phyloP scores from a whole-genome alignment of 164 flowering plant genomes.

The Vitis amurensis region DNA sequence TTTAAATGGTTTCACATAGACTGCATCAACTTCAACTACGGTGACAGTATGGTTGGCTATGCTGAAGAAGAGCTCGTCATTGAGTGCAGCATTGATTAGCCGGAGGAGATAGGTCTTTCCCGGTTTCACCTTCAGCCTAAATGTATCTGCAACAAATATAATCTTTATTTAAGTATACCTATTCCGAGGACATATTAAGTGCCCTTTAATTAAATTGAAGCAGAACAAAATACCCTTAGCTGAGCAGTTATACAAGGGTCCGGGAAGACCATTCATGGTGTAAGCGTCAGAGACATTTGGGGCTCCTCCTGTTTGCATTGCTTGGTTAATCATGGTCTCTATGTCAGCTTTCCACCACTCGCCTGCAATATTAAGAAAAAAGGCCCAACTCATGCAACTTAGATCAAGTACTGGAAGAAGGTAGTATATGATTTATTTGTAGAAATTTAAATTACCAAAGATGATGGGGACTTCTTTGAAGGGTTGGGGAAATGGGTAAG shows the following conservation, averaged over 20 bases:
- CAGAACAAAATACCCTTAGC: conserved; percentile 40
- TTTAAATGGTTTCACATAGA: conserved; percentile 65
- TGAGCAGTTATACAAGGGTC: conserved; percentile 67
- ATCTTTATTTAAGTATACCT: too few species aligned
- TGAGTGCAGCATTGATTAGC: conserved; percentile 77
- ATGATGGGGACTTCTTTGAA: conserved; percentile 28
- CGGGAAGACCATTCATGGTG: conserved; percentile 80
- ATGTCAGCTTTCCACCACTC: conserved; percentile 38
- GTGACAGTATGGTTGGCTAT: conserved; percentile 70
- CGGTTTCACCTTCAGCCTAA: conserved; percentile 64
- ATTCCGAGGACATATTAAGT: not conserved
- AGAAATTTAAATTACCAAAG: conserved; percentile 14
- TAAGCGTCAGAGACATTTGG: conserved; percentile 54
- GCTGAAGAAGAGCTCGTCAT: conserved; percentile 78
- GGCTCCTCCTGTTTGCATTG: conserved; percentile 21
- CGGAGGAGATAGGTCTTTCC: conserved; percentile 76
- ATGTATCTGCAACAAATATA: conserved; percentile 46
- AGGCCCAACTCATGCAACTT: too few species aligned
- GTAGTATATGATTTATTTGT: not conserved
- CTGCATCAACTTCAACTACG: conserved; percentile 68
- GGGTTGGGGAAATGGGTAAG: conserved; percentile 35
- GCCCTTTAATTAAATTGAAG: not conserved
- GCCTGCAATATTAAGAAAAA: conserved; percentile 14
- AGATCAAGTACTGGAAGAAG: too few species aligned
- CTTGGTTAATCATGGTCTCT: conserved; percentile 23